Evolutionary conservation across 2,329 filamentous ascomycete species (phyloP).

Genomic region (Madurella fahalii): DNA sequence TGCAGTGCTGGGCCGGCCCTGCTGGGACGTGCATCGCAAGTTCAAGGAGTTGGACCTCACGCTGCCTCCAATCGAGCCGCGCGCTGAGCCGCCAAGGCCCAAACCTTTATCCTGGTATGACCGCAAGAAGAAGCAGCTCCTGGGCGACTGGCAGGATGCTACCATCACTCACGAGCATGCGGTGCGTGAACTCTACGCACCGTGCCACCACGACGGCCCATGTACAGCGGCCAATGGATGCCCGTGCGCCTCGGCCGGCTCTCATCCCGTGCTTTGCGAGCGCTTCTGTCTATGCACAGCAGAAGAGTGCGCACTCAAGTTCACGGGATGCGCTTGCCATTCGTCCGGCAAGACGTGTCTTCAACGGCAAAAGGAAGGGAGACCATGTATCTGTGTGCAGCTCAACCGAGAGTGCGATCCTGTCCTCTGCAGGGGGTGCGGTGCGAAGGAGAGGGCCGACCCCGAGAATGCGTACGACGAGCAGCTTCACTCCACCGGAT

Average conservation of each 20-base stretch:
- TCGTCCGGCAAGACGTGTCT: slow-evolving; percentile 56
- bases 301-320: slow-evolving; percentile 57
- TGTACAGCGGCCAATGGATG: slow-evolving; percentile 58
- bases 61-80: slow-evolving; percentile 26
- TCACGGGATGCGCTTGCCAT: slow-evolving; percentile 64
- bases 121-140: slow-evolving; percentile 50
- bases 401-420: slow-evolving; percentile 79
- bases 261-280: slow-evolving; percentile 57
- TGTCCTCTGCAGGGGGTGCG: slow-evolving; percentile 67
- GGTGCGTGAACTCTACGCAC: slow-evolving; percentile 54
- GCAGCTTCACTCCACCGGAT: slow-evolving; percentile 53
- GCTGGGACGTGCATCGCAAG: slow-evolving; percentile 48
- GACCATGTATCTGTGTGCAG: slow-evolving; percentile 65
- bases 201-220: slow-evolving; percentile 66
- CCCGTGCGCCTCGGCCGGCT: slow-evolving; percentile 54
- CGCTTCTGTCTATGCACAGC: slow-evolving; percentile 64
- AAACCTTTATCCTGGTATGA: slow-evolving; percentile 54
- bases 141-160: slow-evolving; percentile 53
- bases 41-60: slow-evolving; percentile 38
- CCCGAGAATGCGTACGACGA: slow-evolving; percentile 62
- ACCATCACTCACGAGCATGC: slow-evolving; percentile 54
- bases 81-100: slow-evolving; percentile 32
- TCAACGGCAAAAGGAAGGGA: slow-evolving; percentile 50
- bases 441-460: slow-evolving; percentile 64
- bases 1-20: slow-evolving; percentile 47